Evolutionary conservation across 2,329 filamentous ascomycete species (phyloP), one percentile per base, ranked within the genome.

Genomic region (Neonectria punicea): DNA sequence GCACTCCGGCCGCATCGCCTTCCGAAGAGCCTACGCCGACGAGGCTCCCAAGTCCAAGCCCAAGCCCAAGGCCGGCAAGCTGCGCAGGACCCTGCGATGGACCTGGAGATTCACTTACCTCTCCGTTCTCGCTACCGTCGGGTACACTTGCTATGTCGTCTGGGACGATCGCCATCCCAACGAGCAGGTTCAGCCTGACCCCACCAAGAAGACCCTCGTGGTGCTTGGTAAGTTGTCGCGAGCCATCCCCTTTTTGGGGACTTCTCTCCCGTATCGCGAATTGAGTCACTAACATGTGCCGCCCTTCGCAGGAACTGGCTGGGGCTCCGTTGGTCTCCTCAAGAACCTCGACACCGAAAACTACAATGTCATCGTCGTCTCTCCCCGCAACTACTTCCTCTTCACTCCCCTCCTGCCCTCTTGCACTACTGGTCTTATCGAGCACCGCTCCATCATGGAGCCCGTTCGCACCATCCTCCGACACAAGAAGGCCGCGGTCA

Each of bases 401-500:
- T 99, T 99, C 87, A 99, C 96, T 32, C 96, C 96, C 66, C 90
- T 99, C 65, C 89, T 99, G 67, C 96, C 96, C 70, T 98, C 95
- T 78, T 99, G 96, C 84, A 98, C 96, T 57, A 98, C 95, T 71
- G 96, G 96, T 76, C 92, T 93, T 74, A 96, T 99, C 81, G 96
- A 99, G 87, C 96, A 98, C 85, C 93, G 96, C 80, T 98, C 94
- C 78, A 99, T 99, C 82, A 99, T 99, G 96, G 96, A 99, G 85
- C 96, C 96, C 62, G 92, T 99, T 75, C 93, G 96, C 78, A 93
- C 96, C 80, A 97, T 99, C 80, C 88, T 97, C 73, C 93, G 94
- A 77, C 92, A 96, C 84, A 98, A 98, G 88, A 94, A 93, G 83
- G 92, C 93, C 69, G 87, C 90, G 53, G 96, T 97, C 80, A 96